Evolutionary conservation across 345 rosid genomes (phyloP), one percentile per base, ranked within the genome.

Genomic region (Cochlearia excelsa): DNA sequence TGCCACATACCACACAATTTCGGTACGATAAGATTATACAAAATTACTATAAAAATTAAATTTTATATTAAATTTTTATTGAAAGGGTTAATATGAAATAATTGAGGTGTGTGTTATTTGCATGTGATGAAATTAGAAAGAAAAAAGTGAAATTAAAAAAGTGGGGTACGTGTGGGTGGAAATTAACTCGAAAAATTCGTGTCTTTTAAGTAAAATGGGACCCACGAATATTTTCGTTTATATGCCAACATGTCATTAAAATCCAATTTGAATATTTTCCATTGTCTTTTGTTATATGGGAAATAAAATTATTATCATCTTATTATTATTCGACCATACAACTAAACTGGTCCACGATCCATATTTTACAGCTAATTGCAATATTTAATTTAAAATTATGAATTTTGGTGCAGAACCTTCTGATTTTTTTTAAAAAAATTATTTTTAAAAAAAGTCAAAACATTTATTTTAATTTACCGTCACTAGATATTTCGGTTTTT

Each of bases 1-100:
- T 93, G 55, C 94, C 99, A 1, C 97, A 81, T 23, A 77, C 78
- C 71, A 73, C 79, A 54, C 86, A 93, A 30, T 83, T 81, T 71
- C 77, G 91, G 99, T 88, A 46, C 62, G 88, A 74, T 39, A 33
- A 16, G 23, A 16, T 16, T 16, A 16, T 16, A 16, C 23, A 16
- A 16, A 16, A 16, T 16, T 16, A 16, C 23, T 16, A 16, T 16
- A 16, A 16, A 16, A 16, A 16, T 16, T 16, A 16, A 16, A 16
- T 16, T 16, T 16, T 16, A 6, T 50, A 31, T 26, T 46, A 0
- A 6, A 26, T 16, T n/a, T 29, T 37, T 7, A 8, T 26, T 1
- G 5, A 55, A 37, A 43, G 7, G 57, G 50, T 40, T 47, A 8
- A 16, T 42, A 23, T 59, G 44, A 46, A 60, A 70, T 58, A 26